These are phyloP conservation scores for Bruguiera gymnorhiza DNA, from an alignment of 345 rosid genomes.

Conservation along the genomic window DNA sequence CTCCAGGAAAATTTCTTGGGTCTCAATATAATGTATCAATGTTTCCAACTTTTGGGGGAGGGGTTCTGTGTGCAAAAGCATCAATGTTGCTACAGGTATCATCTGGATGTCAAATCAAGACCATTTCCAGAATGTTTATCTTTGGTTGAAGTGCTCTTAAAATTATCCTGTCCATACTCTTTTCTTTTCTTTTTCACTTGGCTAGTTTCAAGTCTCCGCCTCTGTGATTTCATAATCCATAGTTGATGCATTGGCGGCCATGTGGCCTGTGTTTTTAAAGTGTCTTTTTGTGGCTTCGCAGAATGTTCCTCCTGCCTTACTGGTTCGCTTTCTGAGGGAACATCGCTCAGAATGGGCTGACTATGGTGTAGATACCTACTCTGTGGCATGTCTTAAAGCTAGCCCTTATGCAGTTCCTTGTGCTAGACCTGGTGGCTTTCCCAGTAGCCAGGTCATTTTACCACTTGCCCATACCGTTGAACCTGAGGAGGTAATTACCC, in stretches of 20 bases:
- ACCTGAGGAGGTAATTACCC: constrained; percentile 74
- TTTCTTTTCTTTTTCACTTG: too few relatives aligned
- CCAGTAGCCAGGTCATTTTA: constrained; percentile 82
- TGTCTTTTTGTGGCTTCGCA: constrained; percentile 23
- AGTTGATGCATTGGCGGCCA: not conserved
- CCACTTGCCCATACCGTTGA: constrained; percentile 92
- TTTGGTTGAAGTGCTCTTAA: not conserved
- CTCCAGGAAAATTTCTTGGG: constrained; percentile 68
- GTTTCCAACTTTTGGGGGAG: constrained; percentile 80
- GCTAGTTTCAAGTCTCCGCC: too few relatives aligned
- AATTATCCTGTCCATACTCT: not conserved
- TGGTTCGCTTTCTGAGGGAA: constrained; percentile 89
- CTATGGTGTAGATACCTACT: constrained; percentile 81
- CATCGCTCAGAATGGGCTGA: constrained; percentile 99
- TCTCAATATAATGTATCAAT: constrained; percentile 61
- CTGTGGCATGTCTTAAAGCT: constrained; percentile 76
- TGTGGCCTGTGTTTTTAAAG: too few relatives aligned
- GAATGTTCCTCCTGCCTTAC: constrained; percentile 90
- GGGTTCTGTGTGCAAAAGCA: constrained; percentile 92
- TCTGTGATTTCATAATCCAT: too few relatives aligned
- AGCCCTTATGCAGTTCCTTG: constrained; percentile 84
- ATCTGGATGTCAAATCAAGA: not conserved
- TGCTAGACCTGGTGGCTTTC: constrained; percentile 79
- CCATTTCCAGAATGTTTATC: not conserved
- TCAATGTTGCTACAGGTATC: constrained; percentile 92